Base-by-base conservation (phyloP, 1,139 yeast species). In the Yamadazyma jaroonii region DNA sequence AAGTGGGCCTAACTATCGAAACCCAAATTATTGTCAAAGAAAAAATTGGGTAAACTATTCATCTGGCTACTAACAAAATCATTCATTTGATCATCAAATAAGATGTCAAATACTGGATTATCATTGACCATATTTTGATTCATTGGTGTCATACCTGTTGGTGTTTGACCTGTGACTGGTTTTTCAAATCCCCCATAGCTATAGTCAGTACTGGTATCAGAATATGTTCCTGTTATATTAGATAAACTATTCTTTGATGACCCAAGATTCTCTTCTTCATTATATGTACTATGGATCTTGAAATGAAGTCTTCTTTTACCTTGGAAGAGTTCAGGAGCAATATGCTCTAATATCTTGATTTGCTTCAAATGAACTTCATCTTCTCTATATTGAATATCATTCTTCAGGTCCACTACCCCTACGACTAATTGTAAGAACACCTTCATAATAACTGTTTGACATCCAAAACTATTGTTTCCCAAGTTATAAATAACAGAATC, bases 1-100 rank as follows among this genome's bases (percentile, higher is more conserved):
- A n/a, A n/a, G n/a, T n/a, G n/a, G n/a, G 6, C 6, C 20, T 17
- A 17, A 17, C 20, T 17, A 6, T 17, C 20, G 29, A 53, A 47
- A 22, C 67, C 67, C 30, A 61, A 41, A 37, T 63, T 65, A 40
- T 64, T 64, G 44, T 67, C 75, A 43, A 61, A 65, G 46, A 69
- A 67, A 40, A 63, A 65, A 43, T 68, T 68, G 9, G 75, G 74
- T 38, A 68, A 34, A 9, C 38, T 38, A 30, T 42, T 45, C 40
- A 48, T 40, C 34, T 47, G 52, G n/a, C 22, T 34, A 25, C 41
- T 44, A 4, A 47, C 35, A 32, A 47, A 33, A 26, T 36, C 37
- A 15, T 35, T 36, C 8, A 48, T n/a, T 4, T 40, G 17, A 4
- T 46, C 52, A 9, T 46, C 52, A 8, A 34, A 13, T 9, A 49